phyloP scores from a whole-genome alignment of 768 basidiomycete species.

The Lentinula edodes region DNA sequence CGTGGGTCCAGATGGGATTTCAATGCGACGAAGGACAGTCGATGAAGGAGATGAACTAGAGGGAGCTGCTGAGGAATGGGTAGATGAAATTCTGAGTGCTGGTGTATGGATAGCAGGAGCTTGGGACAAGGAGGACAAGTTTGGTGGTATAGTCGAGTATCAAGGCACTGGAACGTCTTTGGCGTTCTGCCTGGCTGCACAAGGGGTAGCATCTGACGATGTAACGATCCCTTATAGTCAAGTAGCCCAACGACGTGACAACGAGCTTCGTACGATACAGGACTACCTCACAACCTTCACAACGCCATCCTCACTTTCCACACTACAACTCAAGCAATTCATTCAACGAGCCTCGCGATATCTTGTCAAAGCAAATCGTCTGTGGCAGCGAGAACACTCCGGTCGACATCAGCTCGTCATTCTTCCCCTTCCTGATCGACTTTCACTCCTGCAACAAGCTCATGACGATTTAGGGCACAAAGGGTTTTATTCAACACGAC shows the following conservation, averaged over 20 bases:
- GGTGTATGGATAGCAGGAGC: background rate
- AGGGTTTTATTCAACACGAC: background rate
- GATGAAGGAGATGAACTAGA: too few species aligned
- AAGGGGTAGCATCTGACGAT: background rate
- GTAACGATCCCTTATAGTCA: background rate
- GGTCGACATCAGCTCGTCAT: too few species aligned
- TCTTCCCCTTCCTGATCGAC: too few species aligned
- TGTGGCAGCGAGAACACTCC: background rate
- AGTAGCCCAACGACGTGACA: background rate
- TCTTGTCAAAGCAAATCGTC: background rate
- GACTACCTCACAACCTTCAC: background rate
- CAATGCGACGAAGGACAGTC: too few species aligned
- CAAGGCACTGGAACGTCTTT: background rate
- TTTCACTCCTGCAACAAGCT: too few species aligned
- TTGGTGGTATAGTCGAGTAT: background rate
- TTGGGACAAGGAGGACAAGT: background rate
- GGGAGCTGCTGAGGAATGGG: background rate
- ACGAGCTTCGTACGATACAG: background rate
- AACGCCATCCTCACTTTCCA: background rate
- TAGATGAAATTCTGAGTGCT: background rate
- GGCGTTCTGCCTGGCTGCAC: background rate
- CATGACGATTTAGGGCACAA: background rate
- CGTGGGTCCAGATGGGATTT: too few species aligned
- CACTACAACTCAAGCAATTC: too few species aligned
- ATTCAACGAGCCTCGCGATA: background rate